These are phyloP conservation scores for Nakataea oryzae DNA, from an alignment of 2,329 filamentous ascomycete genomes.

Conservation along the genomic window DNA sequence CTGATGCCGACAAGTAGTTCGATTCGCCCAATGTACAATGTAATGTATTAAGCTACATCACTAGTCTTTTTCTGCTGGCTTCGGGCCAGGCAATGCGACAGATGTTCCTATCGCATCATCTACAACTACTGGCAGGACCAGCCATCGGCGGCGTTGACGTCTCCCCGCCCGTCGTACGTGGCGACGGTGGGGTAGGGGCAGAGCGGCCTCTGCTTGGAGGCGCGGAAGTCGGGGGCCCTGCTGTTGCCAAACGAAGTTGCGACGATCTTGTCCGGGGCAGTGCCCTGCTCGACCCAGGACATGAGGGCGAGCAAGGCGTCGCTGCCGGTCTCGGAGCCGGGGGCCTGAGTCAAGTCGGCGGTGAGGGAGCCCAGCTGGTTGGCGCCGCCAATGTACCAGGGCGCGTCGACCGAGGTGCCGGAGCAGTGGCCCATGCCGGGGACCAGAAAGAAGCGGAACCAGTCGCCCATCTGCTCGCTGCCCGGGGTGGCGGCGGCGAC, in stretches of 20 bases:
- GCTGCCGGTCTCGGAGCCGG: constrained; percentile 22
- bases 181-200: constrained; percentile 23
- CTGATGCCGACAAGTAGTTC: neutral
- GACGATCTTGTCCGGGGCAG: constrained; percentile 12
- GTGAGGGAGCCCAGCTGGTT: constrained; percentile 17
- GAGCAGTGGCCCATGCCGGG: constrained; percentile 43
- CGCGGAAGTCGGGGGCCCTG: constrained; percentile 3
- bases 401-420: constrained; percentile 21
- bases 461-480: constrained; percentile 27
- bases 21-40: too few species aligned
- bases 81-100: too few species aligned
- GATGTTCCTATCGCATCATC: neutral
- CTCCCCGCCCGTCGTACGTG: constrained; percentile 18
- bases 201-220: constrained; percentile 25
- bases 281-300: constrained; percentile 24
- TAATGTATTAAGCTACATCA: too few species aligned
- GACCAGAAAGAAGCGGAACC: constrained; percentile 42
- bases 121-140: constrained; percentile 17
- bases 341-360: constrained; percentile 10
- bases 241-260: constrained; percentile 12
- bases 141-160: constrained; percentile 15
- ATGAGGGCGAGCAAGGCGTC: constrained; percentile 26
- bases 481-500: constrained; percentile 15
- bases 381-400: constrained; percentile 27
- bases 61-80: too few species aligned